phyloP scores from a whole-genome alignment of 2,329 filamentous ascomycete genomes.

The Nannizziopsis barbatae region DNA sequence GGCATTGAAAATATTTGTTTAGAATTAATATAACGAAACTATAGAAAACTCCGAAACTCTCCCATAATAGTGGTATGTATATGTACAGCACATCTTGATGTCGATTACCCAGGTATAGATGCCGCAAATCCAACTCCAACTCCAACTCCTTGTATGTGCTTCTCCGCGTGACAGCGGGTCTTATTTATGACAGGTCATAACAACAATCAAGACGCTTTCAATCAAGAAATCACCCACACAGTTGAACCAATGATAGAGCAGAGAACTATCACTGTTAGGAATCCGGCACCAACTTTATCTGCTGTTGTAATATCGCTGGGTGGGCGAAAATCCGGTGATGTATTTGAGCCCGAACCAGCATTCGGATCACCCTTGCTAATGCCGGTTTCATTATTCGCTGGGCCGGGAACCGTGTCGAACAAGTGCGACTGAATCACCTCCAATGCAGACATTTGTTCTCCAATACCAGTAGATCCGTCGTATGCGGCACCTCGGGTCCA shows the following conservation, averaged over 20 bases:
- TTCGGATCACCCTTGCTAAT: constrained; percentile 38
- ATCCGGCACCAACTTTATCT: constrained; percentile 58
- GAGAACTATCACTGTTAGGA: constrained; percentile 51
- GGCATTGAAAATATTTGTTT: too few relatives aligned
- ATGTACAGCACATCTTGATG: too few relatives aligned
- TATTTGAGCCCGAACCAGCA: constrained; percentile 20
- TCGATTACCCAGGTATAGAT: too few relatives aligned
- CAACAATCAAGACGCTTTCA: too few relatives aligned
- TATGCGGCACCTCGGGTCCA: constrained; percentile 39
- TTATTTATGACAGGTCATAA: too few relatives aligned
- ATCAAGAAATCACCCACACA: constrained; percentile 40
- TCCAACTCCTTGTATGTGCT: too few relatives aligned
- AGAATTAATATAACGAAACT: too few relatives aligned
- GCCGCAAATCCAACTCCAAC: too few relatives aligned
- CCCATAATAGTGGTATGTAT: too few relatives aligned
- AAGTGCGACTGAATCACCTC: constrained; percentile 52
- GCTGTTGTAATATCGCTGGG: constrained; percentile 43
- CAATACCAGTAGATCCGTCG: constrained; percentile 52
- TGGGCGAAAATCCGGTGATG: constrained; percentile 31
- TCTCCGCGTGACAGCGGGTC: too few relatives aligned
- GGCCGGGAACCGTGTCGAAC: constrained; percentile 31
- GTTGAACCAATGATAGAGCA: constrained; percentile 44
- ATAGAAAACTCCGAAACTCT: too few relatives aligned
- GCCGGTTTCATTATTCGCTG: constrained; percentile 39
- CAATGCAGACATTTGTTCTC: constrained; percentile 60